Conservation (phyloP, 768 basidiomycete species). For the Cystofilobasidium capitatum region DNA sequence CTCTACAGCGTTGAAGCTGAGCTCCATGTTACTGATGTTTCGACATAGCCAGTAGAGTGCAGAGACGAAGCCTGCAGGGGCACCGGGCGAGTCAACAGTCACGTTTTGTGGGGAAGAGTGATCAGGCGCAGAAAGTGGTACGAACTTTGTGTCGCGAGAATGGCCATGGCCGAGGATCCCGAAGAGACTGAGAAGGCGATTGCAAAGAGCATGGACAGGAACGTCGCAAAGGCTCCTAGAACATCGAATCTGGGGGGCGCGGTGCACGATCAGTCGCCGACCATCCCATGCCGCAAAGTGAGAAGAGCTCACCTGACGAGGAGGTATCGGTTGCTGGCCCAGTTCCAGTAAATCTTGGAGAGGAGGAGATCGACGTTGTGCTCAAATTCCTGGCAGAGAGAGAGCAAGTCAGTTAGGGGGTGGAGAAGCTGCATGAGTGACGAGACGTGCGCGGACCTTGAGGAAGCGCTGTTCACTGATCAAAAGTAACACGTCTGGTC, state of each 20-base stretch:
- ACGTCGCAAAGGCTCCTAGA: conserved; percentile 62
- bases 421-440: no score
- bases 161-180: conserved; percentile 61
- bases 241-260: conserved; percentile 8
- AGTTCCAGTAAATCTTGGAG: conserved; percentile 20
- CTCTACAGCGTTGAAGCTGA: conserved; percentile 67
- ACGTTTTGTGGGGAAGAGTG: not conserved
- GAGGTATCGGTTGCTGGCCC: conserved; percentile 1
- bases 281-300: no score
- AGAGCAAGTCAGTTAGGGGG: no score
- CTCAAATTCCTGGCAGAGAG: no score
- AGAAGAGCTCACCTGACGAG: conserved; percentile 1
- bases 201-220: conserved; percentile 56
- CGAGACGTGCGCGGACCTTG: no score
- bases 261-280: no score
- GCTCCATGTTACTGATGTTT: conserved; percentile 47
- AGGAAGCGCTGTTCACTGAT: no score
- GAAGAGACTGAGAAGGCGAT: conserved; percentile 50
- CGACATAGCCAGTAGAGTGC: conserved; percentile 38
- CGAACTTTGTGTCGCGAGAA: conserved; percentile 48
- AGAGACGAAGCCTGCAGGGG: not conserved
- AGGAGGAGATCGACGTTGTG: conserved; percentile 13
- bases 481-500: not conserved
- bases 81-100: no score
- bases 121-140: not conserved